These are phyloP conservation scores for Tetracladium setigerum DNA, from an alignment of 495 filamentous ascomycete genomes.

Conservation along the genomic window DNA sequence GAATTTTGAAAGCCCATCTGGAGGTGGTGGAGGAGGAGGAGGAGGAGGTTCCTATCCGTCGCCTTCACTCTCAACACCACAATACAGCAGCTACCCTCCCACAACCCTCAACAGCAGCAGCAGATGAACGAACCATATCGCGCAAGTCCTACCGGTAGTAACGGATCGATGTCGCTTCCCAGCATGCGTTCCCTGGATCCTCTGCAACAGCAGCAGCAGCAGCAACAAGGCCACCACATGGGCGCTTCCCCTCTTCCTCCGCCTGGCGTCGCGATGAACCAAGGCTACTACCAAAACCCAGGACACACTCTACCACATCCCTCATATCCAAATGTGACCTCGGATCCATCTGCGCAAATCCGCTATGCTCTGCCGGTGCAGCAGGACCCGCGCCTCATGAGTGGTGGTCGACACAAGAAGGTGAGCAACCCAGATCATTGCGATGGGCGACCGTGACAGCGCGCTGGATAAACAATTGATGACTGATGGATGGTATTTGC, in stretches of 20 bases:
- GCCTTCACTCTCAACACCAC: constrained; percentile 40
- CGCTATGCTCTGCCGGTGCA: constrained; percentile 53
- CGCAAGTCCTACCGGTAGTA: constrained; percentile 40
- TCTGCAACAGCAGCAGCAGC: constrained; percentile 34
- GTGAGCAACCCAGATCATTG: too few relatives aligned
- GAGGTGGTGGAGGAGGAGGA: too few relatives aligned
- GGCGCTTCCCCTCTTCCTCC: constrained; percentile 29
- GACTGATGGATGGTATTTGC: constrained; percentile 13
- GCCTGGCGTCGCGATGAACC: constrained; percentile 25
- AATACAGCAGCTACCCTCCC: constrained; percentile 49
- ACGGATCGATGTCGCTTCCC: constrained; percentile 53
- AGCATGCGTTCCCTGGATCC: constrained; percentile 55
- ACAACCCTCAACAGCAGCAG: too few relatives aligned
- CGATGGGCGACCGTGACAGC: too few relatives aligned
- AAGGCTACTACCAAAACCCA: constrained; percentile 26
- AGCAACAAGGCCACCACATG: constrained; percentile 34
- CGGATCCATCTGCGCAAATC: constrained; percentile 33
- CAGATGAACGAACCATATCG: constrained; percentile 40
- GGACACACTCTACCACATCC: constrained; percentile 27
- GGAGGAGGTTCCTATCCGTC: constrained; percentile 52
- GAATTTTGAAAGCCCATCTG: too few relatives aligned
- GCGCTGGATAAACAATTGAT: too few relatives aligned
- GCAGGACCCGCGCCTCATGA: constrained; percentile 58
- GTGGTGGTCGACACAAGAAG: constrained; percentile 85
- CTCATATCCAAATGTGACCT: constrained; percentile 36